A percentile compares a stretch with the other conserved stretches of the same genome.
phyloP scores from a whole-genome alignment of 1,139 yeast species.

The Yamadazyma triangularis region DNA sequence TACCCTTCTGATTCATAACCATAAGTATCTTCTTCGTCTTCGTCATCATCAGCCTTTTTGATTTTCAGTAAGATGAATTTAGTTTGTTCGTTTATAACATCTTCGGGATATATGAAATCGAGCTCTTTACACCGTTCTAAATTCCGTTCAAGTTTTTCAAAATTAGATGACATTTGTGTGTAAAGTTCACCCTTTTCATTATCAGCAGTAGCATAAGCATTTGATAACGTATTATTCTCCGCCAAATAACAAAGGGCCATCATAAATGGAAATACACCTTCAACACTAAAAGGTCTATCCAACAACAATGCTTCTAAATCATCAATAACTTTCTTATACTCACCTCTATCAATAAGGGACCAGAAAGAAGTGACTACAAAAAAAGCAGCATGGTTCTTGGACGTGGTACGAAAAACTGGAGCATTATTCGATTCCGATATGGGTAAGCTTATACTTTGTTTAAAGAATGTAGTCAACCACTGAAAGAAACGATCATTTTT shows the following conservation, averaged over 20 bases:
- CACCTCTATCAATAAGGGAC: slow-evolving; percentile 26
- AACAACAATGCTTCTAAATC: slow-evolving; percentile 37
- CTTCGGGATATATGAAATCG: slow-evolving; percentile 26
- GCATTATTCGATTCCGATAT: slow-evolving; percentile 15
- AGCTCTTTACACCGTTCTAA: slow-evolving; percentile 27
- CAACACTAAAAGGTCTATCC: slow-evolving; percentile 41
- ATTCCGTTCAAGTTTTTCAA: slow-evolving; percentile 14
- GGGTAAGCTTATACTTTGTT: slow-evolving; percentile 9
- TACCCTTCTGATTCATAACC: too few species aligned
- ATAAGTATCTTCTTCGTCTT: slow-evolving; percentile 2
- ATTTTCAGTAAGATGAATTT: slow-evolving; percentile 8
- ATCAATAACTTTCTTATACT: slow-evolving; percentile 21
- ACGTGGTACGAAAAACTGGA: slow-evolving; percentile 39
- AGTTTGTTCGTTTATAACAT: slow-evolving; percentile 15
- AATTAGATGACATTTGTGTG: slow-evolving; percentile 10
- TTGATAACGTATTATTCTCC: slow-evolving; percentile 13
- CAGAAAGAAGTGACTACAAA: slow-evolving; percentile 35
- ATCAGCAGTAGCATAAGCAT: slow-evolving; percentile 6
- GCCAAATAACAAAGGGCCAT: slow-evolving; percentile 24
- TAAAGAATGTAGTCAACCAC: slow-evolving; percentile 30
- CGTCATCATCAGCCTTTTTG: slow-evolving; percentile 2
- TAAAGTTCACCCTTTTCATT: slow-evolving; percentile 8
- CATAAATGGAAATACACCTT: slow-evolving; percentile 38
- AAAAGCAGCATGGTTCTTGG: slow-evolving; percentile 32
- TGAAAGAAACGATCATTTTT: slow-evolving; percentile 26